A percentile compares a stretch with the other conserved stretches of the same genome.
phyloP scores from a whole-genome alignment of 306 rosid species.

The Citrullus colocynthis region DNA sequence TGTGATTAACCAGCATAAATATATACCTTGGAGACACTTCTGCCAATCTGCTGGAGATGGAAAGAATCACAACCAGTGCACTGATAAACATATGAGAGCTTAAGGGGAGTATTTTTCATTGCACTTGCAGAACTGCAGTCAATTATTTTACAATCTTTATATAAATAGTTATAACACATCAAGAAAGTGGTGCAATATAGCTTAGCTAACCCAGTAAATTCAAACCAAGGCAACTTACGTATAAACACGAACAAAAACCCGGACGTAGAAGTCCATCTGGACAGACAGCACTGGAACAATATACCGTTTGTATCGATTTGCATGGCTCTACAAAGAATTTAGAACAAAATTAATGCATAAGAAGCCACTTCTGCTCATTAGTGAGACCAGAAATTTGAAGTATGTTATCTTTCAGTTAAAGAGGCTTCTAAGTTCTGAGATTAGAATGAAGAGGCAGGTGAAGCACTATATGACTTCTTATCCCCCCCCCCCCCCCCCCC shows the following conservation, averaged over 20 bases:
- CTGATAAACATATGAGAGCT: slow-evolving; percentile 94
- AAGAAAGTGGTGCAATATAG: neutral
- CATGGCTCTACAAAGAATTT: slow-evolving; percentile 75
- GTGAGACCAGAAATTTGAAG: neutral
- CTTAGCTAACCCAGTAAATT: slow-evolving; percentile 2
- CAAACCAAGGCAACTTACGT: slow-evolving; percentile 37
- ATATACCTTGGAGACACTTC: slow-evolving; percentile 75
- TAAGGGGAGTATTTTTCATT: slow-evolving; percentile 89
- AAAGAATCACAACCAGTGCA: slow-evolving; percentile 96
- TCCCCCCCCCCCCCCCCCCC: too few species aligned
- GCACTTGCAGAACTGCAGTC: slow-evolving; percentile 86
- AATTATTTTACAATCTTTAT: slow-evolving; percentile 11
- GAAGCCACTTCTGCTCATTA: neutral
- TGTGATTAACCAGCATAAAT: neutral
- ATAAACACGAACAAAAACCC: slow-evolving; percentile 83
- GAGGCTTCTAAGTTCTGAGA: neutral
- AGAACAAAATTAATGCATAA: neutral
- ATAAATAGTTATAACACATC: neutral
- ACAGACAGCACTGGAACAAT: slow-evolving; percentile 92
- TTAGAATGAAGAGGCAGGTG: too few species aligned
- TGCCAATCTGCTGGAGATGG: slow-evolving; percentile 82
- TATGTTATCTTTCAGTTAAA: neutral
- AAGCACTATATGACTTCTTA: neutral
- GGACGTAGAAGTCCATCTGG: slow-evolving; percentile 86
- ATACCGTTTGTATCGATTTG: slow-evolving; percentile 93